Percentiles rank a stretch among this genome's conserved stretches.
Conservation (phyloP, 2,329 filamentous ascomycete species). For the Sporothrix euskadiensis region DNA sequence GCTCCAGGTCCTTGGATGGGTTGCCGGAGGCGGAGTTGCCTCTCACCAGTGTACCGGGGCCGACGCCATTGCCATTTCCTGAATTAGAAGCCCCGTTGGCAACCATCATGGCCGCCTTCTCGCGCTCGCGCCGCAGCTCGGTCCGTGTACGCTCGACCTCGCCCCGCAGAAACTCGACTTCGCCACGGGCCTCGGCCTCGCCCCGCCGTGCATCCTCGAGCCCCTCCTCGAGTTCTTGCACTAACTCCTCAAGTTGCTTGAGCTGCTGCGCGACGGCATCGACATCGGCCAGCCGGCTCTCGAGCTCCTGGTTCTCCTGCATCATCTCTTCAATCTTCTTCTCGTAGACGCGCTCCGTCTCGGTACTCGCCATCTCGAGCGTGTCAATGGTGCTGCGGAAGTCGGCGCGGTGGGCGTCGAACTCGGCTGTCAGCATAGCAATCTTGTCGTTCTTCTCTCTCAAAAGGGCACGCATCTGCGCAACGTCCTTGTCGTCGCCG, state of each 20-base stretch:
- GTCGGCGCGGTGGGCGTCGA: constrained; percentile 90
- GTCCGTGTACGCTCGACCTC: constrained; percentile 90
- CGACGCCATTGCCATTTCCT: not conserved
- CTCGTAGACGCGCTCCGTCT: constrained; percentile 95
- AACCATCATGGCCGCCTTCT: constrained; percentile 66
- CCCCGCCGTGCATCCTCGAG: constrained; percentile 91
- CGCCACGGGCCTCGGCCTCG: constrained; percentile 91
- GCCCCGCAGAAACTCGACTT: constrained; percentile 91
- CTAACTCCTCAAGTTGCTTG: constrained; percentile 92
- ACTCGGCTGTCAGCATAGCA: constrained; percentile 86
- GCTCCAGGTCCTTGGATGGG: constrained; percentile 71
- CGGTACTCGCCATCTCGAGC: constrained; percentile 88
- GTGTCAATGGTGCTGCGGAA: constrained; percentile 97
- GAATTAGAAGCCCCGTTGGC: constrained; percentile 33
- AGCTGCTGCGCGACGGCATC: constrained; percentile 87
- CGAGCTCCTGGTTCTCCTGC: constrained; percentile 77
- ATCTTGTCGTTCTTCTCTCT: constrained; percentile 98
- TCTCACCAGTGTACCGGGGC: not conserved
- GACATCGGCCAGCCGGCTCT: constrained; percentile 83
- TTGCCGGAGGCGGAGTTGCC: constrained; percentile 28
- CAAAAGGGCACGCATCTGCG: constrained; percentile 76
- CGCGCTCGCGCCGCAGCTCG: constrained; percentile 83
- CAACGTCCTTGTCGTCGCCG: constrained; percentile 51
- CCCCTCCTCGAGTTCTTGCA: constrained; percentile 95
- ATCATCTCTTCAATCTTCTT: constrained; percentile 84